Conservation (phyloP, 768 basidiomycete species). For the Boletus pseudo-olivaceus region DNA sequence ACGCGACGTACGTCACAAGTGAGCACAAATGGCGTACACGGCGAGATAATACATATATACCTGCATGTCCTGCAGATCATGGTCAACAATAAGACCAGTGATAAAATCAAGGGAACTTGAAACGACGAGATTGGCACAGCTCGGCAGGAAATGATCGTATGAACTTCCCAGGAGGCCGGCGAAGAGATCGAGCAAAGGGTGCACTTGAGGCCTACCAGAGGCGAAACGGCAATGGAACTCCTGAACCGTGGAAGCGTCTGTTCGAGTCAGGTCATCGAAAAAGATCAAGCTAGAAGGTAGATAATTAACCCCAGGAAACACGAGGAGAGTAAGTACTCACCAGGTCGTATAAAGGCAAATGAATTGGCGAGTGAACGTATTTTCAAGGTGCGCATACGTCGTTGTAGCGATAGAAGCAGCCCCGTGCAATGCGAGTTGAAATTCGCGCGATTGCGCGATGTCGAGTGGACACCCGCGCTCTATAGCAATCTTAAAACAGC, state of each 20-base stretch:
- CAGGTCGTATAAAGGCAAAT: constrained; percentile 4
- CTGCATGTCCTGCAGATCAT: not conserved
- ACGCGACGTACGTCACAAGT: not conserved
- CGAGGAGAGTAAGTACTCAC: not conserved
- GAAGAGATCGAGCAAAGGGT: constrained; percentile 1
- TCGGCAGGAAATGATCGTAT: constrained; percentile 1
- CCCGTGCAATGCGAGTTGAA: constrained; percentile 1
- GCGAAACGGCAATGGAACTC: constrained; percentile 4
- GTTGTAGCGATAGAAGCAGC: constrained; percentile 1
- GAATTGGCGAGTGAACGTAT: not conserved
- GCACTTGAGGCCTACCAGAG: not conserved
- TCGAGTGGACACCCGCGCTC: not conserved
- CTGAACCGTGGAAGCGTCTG: not conserved
- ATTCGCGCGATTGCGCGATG: not conserved
- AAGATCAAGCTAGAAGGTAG: not conserved
- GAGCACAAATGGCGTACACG: not conserved
- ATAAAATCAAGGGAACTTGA: constrained; percentile 4
- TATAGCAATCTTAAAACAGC: not conserved
- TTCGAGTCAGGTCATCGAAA: constrained; percentile 6
- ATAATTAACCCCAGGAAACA: not conserved
- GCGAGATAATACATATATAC: not conserved
- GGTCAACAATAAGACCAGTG: not conserved
- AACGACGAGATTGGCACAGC: constrained; percentile 3
- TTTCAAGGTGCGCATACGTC: constrained; percentile 1
- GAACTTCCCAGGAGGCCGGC: not conserved